Percentiles rank a stretch among this genome's conserved stretches.
phyloP scores from a whole-genome alignment of 768 basidiomycete species.

The button mushroom (Agaricus bisporus) region DNA sequence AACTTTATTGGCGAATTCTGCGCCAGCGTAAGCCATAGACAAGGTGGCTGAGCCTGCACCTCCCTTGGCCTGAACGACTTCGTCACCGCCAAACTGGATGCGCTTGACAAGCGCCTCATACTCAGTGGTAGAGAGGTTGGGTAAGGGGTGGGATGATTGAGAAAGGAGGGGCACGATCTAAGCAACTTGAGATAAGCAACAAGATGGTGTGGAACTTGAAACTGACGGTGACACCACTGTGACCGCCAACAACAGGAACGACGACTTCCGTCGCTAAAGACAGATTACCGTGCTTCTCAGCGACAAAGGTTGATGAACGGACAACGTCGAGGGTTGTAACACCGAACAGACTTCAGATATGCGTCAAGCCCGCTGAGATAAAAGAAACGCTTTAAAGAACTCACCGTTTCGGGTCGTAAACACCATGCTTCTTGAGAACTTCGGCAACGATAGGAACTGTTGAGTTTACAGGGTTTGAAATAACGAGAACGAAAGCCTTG shows the following conservation, averaged over 20 bases:
- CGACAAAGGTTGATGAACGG: constrained; percentile 93
- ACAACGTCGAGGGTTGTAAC: constrained; percentile 98
- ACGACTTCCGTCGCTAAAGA: constrained; percentile 54
- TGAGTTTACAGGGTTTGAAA: constrained; percentile 99
- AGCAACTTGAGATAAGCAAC: background rate
- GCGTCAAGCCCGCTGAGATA: background rate
- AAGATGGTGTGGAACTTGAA: background rate
- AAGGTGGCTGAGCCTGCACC: constrained; percentile 93
- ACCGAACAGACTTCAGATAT: constrained; percentile 73
- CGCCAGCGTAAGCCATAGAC: constrained; percentile 94
- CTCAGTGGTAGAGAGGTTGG: constrained; percentile 38
- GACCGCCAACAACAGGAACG: constrained; percentile 93
- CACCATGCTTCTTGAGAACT: constrained; percentile 87
- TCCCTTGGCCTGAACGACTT: constrained; percentile 98
- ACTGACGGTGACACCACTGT: constrained; percentile 84
- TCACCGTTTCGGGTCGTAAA: constrained; percentile 89
- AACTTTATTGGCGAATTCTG: constrained; percentile 80
- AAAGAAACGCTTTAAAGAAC: background rate
- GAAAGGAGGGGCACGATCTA: constrained; percentile 93
- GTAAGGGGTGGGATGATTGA: constrained; percentile 77
- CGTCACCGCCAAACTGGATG: constrained; percentile 95
- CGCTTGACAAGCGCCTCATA: constrained; percentile 68
- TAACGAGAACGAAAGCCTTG: constrained; percentile 91
- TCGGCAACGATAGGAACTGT: constrained; percentile 97
- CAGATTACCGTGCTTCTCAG: constrained; percentile 66